Conservation (phyloP, 139 green algal genomes). For the Micromonas commoda region DNA sequence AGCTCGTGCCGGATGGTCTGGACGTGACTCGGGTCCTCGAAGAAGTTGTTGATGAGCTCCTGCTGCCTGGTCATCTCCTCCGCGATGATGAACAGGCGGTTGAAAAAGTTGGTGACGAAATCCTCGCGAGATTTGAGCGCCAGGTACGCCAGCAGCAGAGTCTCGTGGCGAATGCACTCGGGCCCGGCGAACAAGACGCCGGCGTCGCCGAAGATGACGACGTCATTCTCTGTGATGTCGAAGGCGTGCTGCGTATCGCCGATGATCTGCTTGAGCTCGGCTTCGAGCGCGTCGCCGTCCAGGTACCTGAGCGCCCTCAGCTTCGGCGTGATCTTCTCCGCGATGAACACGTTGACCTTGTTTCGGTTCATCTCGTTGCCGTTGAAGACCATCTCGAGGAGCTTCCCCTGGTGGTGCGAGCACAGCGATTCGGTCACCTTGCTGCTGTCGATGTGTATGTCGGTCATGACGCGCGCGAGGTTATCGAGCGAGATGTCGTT, state of each 20-base stretch:
- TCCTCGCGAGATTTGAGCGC: not conserved
- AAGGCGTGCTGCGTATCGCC: conserved; percentile 23
- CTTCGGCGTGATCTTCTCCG: conserved; percentile 24
- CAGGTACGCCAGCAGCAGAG: not conserved
- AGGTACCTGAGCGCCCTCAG: conserved; percentile 17
- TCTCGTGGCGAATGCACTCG: conserved; percentile 22
- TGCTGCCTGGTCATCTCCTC: not conserved
- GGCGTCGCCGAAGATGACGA: conserved; percentile 23
- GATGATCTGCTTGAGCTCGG: conserved; percentile 27
- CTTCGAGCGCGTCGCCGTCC: conserved; percentile 28
- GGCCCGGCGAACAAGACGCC: conserved; percentile 26
- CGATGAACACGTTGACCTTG: conserved; percentile 29
- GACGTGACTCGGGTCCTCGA: not conserved
- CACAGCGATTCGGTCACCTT: conserved; percentile 16
- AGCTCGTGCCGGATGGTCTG: not conserved
- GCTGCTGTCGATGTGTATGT: conserved; percentile 24
- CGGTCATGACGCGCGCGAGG: conserved; percentile 21
- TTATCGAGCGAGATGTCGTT: conserved; percentile 28
- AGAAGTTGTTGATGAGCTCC: not conserved
- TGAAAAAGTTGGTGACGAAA: conserved; percentile 21
- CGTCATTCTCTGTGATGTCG: conserved; percentile 28
- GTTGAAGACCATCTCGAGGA: conserved; percentile 21
- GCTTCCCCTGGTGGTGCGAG: conserved; percentile 5
- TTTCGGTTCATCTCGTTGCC: conserved; percentile 11
- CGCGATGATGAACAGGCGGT: conserved; percentile 23